Conservation (phyloP, 495 filamentous ascomycete species). For the Aspergillus kassunensis region DNA sequence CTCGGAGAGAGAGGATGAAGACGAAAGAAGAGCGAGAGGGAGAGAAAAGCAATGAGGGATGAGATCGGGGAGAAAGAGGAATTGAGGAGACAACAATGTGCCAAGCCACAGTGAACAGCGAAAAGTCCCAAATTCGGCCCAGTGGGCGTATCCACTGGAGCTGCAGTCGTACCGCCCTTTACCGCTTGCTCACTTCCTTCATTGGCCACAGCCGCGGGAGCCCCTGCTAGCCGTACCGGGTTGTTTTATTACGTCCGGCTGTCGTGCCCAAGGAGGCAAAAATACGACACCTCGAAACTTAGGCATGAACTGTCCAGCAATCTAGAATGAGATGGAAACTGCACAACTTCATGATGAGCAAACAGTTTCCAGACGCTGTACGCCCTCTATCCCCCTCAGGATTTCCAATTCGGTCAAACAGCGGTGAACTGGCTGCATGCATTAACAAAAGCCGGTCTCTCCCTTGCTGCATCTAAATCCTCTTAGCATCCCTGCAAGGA, state of each 20-base stretch:
- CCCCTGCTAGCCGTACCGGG: conserved; percentile 7
- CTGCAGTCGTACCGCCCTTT: conserved; percentile 1
- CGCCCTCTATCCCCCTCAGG: background rate
- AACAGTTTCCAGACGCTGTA: too few species aligned
- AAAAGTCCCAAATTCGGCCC: too few species aligned
- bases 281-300: background rate
- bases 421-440: conserved; percentile 7
- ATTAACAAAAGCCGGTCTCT: background rate
- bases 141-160: background rate
- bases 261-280: background rate
- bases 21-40: background rate
- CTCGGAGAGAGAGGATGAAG: background rate
- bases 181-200: background rate
- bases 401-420: background rate
- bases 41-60: background rate
- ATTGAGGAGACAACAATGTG: too few species aligned
- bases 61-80: background rate
- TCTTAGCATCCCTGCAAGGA: background rate
- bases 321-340: too few species aligned
- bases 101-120: background rate
- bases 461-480: background rate
- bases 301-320: too few species aligned
- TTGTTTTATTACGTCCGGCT: background rate
- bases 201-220: background rate
- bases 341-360: too few species aligned